Evolutionary conservation across 2,329 filamentous ascomycete species (phyloP), one percentile per base, ranked within the genome.

Genomic region (Hypoxylon sp.): DNA sequence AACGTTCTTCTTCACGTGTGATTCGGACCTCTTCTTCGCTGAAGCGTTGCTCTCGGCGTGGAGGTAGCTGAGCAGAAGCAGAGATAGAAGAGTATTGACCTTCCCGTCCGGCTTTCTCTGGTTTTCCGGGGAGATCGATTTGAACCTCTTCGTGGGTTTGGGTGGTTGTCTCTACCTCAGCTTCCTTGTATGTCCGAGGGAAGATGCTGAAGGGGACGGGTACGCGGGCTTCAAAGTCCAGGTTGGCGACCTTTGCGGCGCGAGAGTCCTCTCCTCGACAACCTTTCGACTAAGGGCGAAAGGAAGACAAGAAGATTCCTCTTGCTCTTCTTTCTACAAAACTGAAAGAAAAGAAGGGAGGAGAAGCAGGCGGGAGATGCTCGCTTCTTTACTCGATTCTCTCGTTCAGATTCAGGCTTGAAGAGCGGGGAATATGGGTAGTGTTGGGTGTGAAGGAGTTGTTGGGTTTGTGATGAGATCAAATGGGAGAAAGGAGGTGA

Each of bases 191-290:
- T 85, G 94, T 93, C 85, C 94, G 97, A 88, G 95, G 95, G 91
- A 98, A 98, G 92, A 98, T 92, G 93, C 94, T 98, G 91, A 98
- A 97, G 87, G 95, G 95, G 86, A 98, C 96, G 89, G 95, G 94
- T 86, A 98, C 93, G 86, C 94, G 93, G 86, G 95, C 94, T 92
- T 97, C 95, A 96, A 97, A 98, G 93, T 98, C 95, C 95, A 98
- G 95, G 88, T 94, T 98, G 93, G 87, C 93, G 92, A 92, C 90
- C 91, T 92, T 90, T 85, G 77, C 72, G 77, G 81, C 79, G 80
- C 78, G 77, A 80, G 80, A 82, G 80, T 81, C 76, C 76, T 82
- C 81, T 82, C 80, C 81, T 80, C 77, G 77, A 82, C 81, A 76
- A 81, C 81, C 81, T 81, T 82, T 79, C 80, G 79, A 80, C 74